Percentiles rank a stretch among this genome's conserved stretches.
Conservation (phyloP, 1,284 basidiomycete species). For the Ustilago curta region DNA sequence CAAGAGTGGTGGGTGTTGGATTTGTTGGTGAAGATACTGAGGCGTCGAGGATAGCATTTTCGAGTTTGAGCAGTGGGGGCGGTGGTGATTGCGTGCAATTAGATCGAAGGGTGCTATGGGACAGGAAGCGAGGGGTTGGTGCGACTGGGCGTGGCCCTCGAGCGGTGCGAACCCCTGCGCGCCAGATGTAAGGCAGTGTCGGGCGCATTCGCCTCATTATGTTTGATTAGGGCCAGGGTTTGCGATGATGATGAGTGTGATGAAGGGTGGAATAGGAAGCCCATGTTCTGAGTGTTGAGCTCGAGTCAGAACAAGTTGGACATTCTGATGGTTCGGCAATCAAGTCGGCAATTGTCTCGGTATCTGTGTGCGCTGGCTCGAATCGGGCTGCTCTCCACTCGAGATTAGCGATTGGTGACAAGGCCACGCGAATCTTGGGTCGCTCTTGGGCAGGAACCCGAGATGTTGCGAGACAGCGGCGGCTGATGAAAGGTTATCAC, state of each 20-base stretch:
- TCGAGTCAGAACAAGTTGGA: conserved; percentile 3
- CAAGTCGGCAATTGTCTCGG: conserved; percentile 13
- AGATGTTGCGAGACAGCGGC: too few species aligned
- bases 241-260: neutral
- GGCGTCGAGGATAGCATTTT: conserved; percentile 11
- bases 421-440: neutral
- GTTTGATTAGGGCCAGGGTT: neutral
- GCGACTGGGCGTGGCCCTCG: neutral
- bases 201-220: neutral
- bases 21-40: neutral
- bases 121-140: neutral
- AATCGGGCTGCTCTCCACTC: neutral
- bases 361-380: neutral
- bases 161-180: neutral
- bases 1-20: neutral
- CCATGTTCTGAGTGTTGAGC: too few species aligned
- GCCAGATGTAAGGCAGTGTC: neutral
- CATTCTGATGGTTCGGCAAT: conserved; percentile 16
- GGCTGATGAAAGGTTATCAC: conserved; percentile 1
- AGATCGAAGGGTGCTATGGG: neutral
- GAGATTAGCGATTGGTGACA: neutral
- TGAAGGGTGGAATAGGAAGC: neutral
- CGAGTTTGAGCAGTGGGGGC: conserved; percentile 26
- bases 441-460: too few species aligned
- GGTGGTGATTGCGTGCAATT: conserved; percentile 8